Percentiles rank a stretch among this genome's conserved stretches.
Evolutionary conservation across 441 rosid species (phyloP).

Genomic region (Gossypium schwendimanii): DNA sequence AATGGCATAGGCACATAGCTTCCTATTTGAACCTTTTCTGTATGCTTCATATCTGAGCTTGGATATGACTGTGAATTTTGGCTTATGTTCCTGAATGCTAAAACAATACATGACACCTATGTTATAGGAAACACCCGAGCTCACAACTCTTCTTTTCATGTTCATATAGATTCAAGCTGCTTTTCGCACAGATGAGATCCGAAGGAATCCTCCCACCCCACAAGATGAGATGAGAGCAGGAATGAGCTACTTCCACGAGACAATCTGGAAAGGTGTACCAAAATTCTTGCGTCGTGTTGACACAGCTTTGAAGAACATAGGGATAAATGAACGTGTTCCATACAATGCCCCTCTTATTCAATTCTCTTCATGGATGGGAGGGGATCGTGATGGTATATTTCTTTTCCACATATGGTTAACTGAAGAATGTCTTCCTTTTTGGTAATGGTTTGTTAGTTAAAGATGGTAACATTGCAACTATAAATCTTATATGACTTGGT

Average conservation of each 20-base stretch:
- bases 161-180: constrained; percentile 55
- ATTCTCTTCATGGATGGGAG: constrained; percentile 95
- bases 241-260: constrained; percentile 62
- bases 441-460: background rate
- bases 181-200: constrained; percentile 55
- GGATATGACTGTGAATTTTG: background rate
- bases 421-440: background rate
- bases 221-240: constrained; percentile 66
- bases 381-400: constrained; percentile 77
- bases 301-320: constrained; percentile 71
- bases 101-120: background rate
- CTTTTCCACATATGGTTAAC: background rate
- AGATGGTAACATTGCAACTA: background rate
- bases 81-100: background rate
- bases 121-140: background rate
- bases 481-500: background rate
- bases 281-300: constrained; percentile 61
- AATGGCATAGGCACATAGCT: background rate
- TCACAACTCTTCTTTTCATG: background rate
- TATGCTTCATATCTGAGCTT: background rate
- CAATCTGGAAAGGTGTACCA: constrained; percentile 59
- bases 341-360: constrained; percentile 88
- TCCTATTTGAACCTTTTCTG: background rate
- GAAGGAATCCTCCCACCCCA: constrained; percentile 55
- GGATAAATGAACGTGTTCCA: constrained; percentile 70